These are phyloP conservation scores for Zopfochytrium polystomum DNA, from an alignment of 371 early-diverging fungal genomes.

Conservation along the genomic window DNA sequence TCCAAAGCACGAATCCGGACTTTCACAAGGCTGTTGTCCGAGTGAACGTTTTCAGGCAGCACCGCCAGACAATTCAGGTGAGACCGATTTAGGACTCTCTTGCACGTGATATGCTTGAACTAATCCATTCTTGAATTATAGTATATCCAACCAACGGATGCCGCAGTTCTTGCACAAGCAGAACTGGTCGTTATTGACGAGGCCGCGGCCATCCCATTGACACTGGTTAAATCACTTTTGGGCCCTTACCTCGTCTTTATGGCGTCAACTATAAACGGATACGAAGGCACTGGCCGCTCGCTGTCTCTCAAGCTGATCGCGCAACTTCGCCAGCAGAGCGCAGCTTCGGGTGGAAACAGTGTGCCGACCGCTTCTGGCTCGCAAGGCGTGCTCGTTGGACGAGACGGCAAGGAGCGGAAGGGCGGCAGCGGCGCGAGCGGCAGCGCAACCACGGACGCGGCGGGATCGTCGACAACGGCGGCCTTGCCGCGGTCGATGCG, in stretches of 20 bases:
- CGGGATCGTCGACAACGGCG: constrained; percentile 32
- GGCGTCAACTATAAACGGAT: constrained; percentile 99
- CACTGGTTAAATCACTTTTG: constrained; percentile 84
- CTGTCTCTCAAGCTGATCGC: constrained; percentile 93
- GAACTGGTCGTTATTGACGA: constrained; percentile 99
- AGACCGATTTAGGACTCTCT: constrained; percentile 4
- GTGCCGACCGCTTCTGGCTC: constrained; percentile 23
- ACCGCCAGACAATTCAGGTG: constrained; percentile 95
- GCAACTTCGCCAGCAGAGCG: constrained; percentile 85
- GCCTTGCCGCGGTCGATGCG: constrained; percentile 53
- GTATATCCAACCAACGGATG: constrained; percentile 95
- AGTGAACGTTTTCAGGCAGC: constrained; percentile 92
- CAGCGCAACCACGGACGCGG: constrained; percentile 39
- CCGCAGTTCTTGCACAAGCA: constrained; percentile 88
- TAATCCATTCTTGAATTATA: constrained; percentile 18
- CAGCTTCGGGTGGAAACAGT: constrained; percentile 45
- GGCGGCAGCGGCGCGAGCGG: constrained; percentile 40
- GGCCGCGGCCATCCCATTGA: constrained; percentile 98
- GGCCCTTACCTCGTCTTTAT: constrained; percentile 96
- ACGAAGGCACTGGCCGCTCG: constrained; percentile 99
- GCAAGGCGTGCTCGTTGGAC: constrained; percentile 49
- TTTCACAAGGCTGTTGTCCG: constrained; percentile 93
- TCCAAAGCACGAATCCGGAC: constrained; percentile 90
- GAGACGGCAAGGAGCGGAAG: constrained; percentile 50
- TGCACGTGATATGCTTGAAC: background rate